These are phyloP conservation scores for Boletus reticulatus DNA, from an alignment of 768 basidiomycete genomes.

Conservation along the genomic window DNA sequence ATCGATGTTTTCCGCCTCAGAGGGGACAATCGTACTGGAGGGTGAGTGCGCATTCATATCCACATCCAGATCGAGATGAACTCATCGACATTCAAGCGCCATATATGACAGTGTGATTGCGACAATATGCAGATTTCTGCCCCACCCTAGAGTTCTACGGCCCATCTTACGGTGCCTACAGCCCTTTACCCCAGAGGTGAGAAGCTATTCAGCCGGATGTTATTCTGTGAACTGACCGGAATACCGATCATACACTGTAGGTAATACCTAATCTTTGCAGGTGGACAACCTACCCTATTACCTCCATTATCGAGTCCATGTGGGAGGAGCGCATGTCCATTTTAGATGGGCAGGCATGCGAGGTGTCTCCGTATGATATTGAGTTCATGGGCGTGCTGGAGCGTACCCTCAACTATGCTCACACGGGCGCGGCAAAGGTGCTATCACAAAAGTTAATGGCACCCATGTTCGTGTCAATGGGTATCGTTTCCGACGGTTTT, in stretches of 20 bases:
- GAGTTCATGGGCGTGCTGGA: not conserved
- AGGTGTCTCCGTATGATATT: not conserved
- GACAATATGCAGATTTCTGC: not conserved
- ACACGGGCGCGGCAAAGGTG: not conserved
- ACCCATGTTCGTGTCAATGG: too few relatives aligned
- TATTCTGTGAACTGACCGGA: too few relatives aligned
- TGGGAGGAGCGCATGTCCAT: not conserved
- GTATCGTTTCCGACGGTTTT: not conserved
- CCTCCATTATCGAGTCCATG: not conserved
- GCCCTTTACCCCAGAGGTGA: not conserved
- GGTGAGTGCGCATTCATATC: too few relatives aligned
- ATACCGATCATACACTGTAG: too few relatives aligned
- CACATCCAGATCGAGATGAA: too few relatives aligned
- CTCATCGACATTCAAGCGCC: not conserved
- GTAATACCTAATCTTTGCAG: not conserved
- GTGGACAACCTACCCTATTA: not conserved
- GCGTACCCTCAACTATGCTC: not conserved
- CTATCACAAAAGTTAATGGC: not conserved
- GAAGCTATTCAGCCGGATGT: too few relatives aligned
- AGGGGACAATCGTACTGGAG: not conserved
- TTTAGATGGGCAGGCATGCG: accelerated
- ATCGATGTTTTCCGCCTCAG: too few relatives aligned
- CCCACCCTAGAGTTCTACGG: not conserved
- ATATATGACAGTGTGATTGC: not conserved
- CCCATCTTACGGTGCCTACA: not conserved